Base-by-base conservation (phyloP, 2,329 filamentous ascomycete species). In the Myriosclerotinia curreyana region DNA sequence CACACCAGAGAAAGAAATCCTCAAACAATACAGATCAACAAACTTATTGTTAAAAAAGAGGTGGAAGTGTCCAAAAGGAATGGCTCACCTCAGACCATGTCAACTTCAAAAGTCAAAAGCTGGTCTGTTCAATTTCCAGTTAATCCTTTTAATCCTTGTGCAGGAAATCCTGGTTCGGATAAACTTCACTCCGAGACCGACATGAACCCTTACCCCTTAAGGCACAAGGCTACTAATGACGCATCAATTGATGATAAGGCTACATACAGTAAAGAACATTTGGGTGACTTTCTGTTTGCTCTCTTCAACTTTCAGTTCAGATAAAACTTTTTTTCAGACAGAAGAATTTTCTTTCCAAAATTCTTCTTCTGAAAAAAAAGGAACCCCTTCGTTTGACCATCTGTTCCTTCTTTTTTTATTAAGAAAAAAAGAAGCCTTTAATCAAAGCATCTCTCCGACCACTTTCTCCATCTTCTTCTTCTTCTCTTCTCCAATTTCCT, bases 81-180 rank as follows among this genome's bases (percentile, higher is more conserved):
- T 15, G 31, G 40, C 1, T 58, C n/a, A 58, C 25, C 38, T 46
- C 20, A n/a, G 28, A 34, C n/a, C n/a, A n/a, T n/a, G n/a, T n/a
- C n/a, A n/a, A n/a, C n/a, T n/a, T n/a, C n/a, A n/a, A n/a, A n/a
- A n/a, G n/a, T n/a, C n/a, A n/a, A 64, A 42, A 66, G 44, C 60
- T 56, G 50, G 48, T 50, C n/a, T 12, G 14, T 22, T 60, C 5
- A 59, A 51, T 22, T 34, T 44, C 49, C 52, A 49, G 38, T 31
- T 25, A 40, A 44, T 63, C 49, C 40, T 17, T 38, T 31, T 25
- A 40, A 44, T 63, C 49, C 40, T 17, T 38, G 42, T 62, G 20
- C 8, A 25, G 3, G 3, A 31, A 34, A 42, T 31, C 36, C 53
- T 64, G 22, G n/a, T 20, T 34, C 53, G 61, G 61, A 59, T 28